Evolutionary conservation across 305 asterid genomes (phyloP).

Genomic region (Rubia occidens): DNA sequence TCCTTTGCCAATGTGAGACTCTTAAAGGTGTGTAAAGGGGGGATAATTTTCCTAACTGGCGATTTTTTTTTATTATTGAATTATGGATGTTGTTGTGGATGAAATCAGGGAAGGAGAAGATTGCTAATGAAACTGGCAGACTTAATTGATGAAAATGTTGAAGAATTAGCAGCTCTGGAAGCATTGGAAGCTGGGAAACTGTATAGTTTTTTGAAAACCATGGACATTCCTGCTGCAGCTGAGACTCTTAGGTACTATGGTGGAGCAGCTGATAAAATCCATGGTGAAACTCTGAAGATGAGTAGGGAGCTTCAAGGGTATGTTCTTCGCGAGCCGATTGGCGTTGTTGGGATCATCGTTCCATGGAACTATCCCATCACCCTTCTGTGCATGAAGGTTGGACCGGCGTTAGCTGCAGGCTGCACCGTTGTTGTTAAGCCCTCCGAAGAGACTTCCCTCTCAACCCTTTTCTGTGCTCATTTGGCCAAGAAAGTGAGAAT

Average conservation of each 20-base stretch:
- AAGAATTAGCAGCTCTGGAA: constrained; percentile 58
- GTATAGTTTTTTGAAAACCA: constrained; percentile 23
- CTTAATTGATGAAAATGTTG: constrained; percentile 42
- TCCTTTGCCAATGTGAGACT: too few species aligned
- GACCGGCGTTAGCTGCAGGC: constrained; percentile 59
- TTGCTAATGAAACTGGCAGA: constrained; percentile 58
- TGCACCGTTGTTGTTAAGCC: constrained; percentile 64
- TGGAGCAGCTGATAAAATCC: constrained; percentile 70
- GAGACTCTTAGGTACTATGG: constrained; percentile 53
- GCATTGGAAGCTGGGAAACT: constrained; percentile 55
- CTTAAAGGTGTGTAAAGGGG: too few species aligned
- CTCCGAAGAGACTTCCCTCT: constrained; percentile 57
- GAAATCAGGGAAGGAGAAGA: constrained; percentile 51
- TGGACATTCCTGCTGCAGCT: constrained; percentile 43
- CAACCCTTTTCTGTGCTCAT: constrained; percentile 60
- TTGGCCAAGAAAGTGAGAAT: constrained; percentile 42
- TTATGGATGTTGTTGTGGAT: not conserved
- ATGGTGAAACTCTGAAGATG: constrained; percentile 70
- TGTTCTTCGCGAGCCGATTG: constrained; percentile 61
- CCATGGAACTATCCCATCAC: constrained; percentile 64
- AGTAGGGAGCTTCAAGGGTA: constrained; percentile 45
- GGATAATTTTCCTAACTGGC: not conserved
- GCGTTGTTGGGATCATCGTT: constrained; percentile 58
- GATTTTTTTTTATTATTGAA: not conserved
- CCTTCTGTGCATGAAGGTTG: constrained; percentile 39